Evolutionary conservation across 345 rosid species (phyloP), one percentile per base, ranked within the genome.

Genomic region (Syzygium aqueum): DNA sequence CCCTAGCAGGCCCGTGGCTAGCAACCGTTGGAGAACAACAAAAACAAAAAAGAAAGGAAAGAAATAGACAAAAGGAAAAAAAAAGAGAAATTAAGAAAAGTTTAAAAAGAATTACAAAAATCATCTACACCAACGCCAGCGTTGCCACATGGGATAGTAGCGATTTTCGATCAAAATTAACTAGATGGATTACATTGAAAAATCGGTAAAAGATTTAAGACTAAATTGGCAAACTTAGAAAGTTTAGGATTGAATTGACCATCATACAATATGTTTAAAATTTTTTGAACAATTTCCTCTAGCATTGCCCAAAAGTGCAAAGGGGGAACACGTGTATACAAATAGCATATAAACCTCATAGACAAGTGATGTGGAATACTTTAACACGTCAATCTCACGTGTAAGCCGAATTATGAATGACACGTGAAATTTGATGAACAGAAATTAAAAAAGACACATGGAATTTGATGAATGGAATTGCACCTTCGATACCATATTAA

Each of bases 211-310:
- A 61, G n/a, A n/a, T n/a, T n/a, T n/a, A n/a, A n/a, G 8, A 13
- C 3, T n/a, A 27, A 61, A 61, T 61, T 61, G 2, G 12, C 17
- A 61, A 61, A 61, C 5, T 61, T n/a, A 1, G n/a, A 61, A 61
- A n/a, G 0, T 61, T 13, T 7, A 61, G 0, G 2, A 0, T 2
- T 13, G 15, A 61, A 1, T n/a, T 0, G 16, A n/a, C 6, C 17
- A n/a, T 7, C 1, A 0, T 61, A n/a, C 12, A 27, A 13, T 61
- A 61, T 5, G 17, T 61, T n/a, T 61, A 12, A n/a, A 16, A 16
- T 8, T 61, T 61, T 61, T 61, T 61, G 9, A 61, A n/a, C 7
- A 61, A n/a, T 61, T 61, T 61, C 6, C 33, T 17, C 19, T 61
- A 25, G 3, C 0, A 61, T 61, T 0, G 2, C 4, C 73, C 73